Conservation (phyloP, 2,329 filamentous ascomycete species). For the Colletotrichum theobromicola region DNA sequence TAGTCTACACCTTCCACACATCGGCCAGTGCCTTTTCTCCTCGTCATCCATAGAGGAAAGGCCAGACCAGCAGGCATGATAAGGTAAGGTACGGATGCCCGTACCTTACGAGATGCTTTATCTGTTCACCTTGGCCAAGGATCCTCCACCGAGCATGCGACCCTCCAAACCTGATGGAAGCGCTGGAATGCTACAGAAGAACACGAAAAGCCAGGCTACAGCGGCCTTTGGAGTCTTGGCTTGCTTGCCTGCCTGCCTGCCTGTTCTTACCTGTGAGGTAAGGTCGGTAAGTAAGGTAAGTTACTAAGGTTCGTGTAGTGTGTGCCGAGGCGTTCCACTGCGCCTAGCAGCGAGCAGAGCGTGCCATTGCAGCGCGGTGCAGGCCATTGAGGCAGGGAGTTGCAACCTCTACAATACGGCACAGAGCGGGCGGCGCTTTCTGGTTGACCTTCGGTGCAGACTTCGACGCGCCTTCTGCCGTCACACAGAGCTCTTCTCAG, state of each 20-base stretch:
- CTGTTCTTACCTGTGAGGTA: neutral
- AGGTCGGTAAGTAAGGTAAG: neutral
- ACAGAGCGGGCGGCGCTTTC: conserved; percentile 4
- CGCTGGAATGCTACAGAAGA: conserved; percentile 10
- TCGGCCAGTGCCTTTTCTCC: neutral
- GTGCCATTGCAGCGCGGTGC: conserved; percentile 8
- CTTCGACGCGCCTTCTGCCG: conserved; percentile 21
- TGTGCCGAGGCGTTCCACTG: conserved; percentile 2
- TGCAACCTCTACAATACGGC: neutral
- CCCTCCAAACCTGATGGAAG: neutral
- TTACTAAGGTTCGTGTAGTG: neutral
- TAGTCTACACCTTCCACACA: neutral
- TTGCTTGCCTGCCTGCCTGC: neutral
- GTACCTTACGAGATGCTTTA: neutral
- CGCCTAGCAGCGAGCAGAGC: neutral
- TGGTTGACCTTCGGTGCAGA: conserved; percentile 17
- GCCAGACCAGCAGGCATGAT: neutral
- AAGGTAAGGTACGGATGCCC: neutral
- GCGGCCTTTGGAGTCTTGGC: neutral
- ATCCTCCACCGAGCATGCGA: neutral
- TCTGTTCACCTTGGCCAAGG: neutral
- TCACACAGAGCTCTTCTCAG: neutral
- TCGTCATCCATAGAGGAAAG: neutral
- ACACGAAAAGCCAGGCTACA: neutral
- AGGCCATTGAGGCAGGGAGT: neutral